Percentiles rank a stretch among this genome's conserved stretches.
Evolutionary conservation across 2,329 filamentous ascomycete genomes (phyloP).

Genomic region (Apiospora hydei): DNA sequence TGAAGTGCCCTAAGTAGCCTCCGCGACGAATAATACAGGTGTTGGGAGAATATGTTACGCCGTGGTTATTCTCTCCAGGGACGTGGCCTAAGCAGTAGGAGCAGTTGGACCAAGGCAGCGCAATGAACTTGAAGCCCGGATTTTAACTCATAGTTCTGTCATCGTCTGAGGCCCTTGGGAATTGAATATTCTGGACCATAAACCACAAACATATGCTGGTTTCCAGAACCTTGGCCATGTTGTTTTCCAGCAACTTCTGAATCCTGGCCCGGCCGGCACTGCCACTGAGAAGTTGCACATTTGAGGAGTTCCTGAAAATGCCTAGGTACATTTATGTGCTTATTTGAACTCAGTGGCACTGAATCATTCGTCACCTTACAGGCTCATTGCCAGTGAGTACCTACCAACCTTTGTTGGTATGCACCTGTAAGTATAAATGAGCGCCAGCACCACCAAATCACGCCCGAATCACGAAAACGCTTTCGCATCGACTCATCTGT

Average conservation of each 20-base stretch:
- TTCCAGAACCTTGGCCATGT: background rate
- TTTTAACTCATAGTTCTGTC: background rate
- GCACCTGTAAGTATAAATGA: background rate
- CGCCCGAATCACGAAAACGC: background rate
- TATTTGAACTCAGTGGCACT: background rate
- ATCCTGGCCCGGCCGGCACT: background rate
- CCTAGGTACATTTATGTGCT: background rate
- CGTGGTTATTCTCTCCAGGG: background rate
- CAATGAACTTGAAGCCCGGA: background rate
- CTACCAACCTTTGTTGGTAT: background rate
- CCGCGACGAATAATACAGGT: background rate
- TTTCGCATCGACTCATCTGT: background rate
- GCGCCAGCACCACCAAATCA: background rate
- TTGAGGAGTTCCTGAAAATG: background rate
- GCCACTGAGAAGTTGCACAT: background rate
- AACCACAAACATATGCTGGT: background rate
- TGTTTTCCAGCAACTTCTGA: background rate
- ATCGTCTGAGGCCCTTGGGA: background rate
- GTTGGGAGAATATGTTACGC: background rate
- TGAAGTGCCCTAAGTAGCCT: background rate
- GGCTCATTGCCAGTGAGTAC: background rate
- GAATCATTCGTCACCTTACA: background rate
- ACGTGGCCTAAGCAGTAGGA: background rate
- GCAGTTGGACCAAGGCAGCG: background rate
- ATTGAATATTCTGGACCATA: background rate